A percentile compares a stretch with the other conserved stretches of the same genome.
These are phyloP conservation scores for Omphalea diandra DNA, from an alignment of 441 rosid species.

Conservation along the genomic window DNA sequence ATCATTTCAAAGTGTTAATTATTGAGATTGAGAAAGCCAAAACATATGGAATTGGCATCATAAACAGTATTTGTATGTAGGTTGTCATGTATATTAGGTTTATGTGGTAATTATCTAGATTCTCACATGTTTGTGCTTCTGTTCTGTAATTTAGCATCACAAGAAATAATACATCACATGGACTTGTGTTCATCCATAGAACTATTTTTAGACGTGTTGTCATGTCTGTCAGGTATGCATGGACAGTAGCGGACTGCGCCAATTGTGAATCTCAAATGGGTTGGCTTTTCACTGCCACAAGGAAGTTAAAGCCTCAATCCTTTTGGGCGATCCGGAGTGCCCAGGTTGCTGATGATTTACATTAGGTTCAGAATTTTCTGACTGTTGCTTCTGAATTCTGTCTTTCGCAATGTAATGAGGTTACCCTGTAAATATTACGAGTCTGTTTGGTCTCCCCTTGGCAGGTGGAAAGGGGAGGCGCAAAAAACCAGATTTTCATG, in stretches of 20 bases:
- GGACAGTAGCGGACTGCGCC: constrained; percentile 65
- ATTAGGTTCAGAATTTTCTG: constrained; percentile 8
- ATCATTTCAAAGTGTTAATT: not conserved
- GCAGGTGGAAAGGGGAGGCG: not conserved
- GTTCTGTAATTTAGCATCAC: not conserved
- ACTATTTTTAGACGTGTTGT: not conserved
- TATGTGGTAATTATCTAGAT: not conserved
- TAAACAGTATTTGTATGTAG: not conserved
- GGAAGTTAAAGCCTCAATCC: constrained; percentile 67
- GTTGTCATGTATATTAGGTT: not conserved
- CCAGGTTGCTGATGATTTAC: constrained; percentile 61
- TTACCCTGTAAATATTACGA: constrained; percentile 16
- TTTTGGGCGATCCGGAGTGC: constrained; percentile 91
- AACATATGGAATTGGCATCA: too few relatives aligned
- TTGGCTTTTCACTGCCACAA: constrained; percentile 83
- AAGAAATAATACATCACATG: not conserved
- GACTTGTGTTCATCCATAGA: not conserved
- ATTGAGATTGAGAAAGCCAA: not conserved
- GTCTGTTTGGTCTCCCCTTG: not conserved
- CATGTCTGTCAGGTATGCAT: constrained; percentile 66
- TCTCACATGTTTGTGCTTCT: not conserved
- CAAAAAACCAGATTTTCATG: not conserved
- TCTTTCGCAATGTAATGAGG: constrained; percentile 2
- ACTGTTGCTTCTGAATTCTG: not conserved
- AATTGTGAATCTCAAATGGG: constrained; percentile 71